Conservation (phyloP, 2,329 filamentous ascomycete species). For the Cryphonectria carpinicola region DNA sequence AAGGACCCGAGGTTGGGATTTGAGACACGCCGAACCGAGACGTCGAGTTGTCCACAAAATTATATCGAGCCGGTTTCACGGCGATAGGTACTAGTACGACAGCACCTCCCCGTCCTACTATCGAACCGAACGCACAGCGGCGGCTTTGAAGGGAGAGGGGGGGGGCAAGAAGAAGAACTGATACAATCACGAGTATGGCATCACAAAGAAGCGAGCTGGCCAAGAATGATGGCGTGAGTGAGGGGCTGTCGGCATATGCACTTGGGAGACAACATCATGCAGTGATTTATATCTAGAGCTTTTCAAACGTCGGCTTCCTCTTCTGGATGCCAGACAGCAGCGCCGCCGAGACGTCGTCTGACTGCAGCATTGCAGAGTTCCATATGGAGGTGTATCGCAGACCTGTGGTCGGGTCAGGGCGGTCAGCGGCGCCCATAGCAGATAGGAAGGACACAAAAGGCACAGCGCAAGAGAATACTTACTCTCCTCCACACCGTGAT, state of each 20-base stretch:
- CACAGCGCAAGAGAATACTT: conserved; percentile 39
- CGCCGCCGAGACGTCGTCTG: conserved; percentile 74
- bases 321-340: conserved; percentile 78
- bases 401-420: conserved; percentile 45
- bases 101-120: background rate
- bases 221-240: conserved; percentile 1
- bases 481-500: conserved; percentile 78
- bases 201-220: background rate
- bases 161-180: too few species aligned
- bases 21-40: conserved; percentile 12
- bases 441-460: conserved; percentile 6
- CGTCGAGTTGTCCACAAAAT: too few species aligned
- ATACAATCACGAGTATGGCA: background rate
- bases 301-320: conserved; percentile 80
- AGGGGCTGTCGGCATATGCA: background rate
- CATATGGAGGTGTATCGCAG: conserved; percentile 84
- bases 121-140: background rate
- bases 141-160: background rate
- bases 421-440: conserved; percentile 19
- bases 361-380: conserved; percentile 85
- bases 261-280: background rate
- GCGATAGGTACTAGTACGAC: background rate
- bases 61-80: background rate
- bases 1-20: conserved; percentile 36
- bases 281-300: conserved; percentile 59